Evolutionary conservation across 2,329 filamentous ascomycete genomes (phyloP), one percentile per base, ranked within the genome.

Genomic region (Colletotrichum sojae): DNA sequence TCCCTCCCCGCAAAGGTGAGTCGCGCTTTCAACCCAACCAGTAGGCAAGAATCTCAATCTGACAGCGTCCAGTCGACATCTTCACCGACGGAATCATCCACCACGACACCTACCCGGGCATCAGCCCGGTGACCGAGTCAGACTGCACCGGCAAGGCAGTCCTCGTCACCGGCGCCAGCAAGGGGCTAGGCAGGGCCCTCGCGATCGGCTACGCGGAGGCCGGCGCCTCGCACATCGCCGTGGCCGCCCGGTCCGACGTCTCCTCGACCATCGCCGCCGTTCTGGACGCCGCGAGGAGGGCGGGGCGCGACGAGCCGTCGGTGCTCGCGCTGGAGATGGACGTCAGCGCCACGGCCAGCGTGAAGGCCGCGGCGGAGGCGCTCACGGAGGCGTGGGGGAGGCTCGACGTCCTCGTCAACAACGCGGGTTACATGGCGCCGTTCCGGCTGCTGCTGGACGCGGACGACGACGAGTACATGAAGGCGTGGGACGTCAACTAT

Each of bases 181-280:
- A 83, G 46, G 87, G 88, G 3, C 83, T 89, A 43, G 88, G 89
- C 6, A 80, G 79, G 3, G 82, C 83, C 15, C 86, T 84, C 4
- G 88, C 87, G 1, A 73, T 86, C n/a, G 84, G 86, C 10, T 91
- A 84, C 72, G 88, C 88, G 20, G 79, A 79, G 71, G 87, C 88
- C 5, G 85, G 85, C 5, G 85, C 83, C 36, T 81, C 83, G 0
- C 75, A 78, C 31, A 87, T 91, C 64, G 84, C 84, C 16, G 78
- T 91, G 20, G 83, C 79, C 6, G 88, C 87, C 0, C 84, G 89
- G 22, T 86, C 84, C 3, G 73, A 78, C n/a, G 78, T 87, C 5
- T 73, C 78, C 5, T 76, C 78, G 0, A 74, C 84, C 0, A 66
- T 72, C 73, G 67, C 73, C 2, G 76, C 74, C 6, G 81, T 84